Evolutionary conservation across 2,329 filamentous ascomycete species (phyloP), one percentile per base, ranked within the genome.

Genomic region (Immersiporthe knoxdaviesiana): DNA sequence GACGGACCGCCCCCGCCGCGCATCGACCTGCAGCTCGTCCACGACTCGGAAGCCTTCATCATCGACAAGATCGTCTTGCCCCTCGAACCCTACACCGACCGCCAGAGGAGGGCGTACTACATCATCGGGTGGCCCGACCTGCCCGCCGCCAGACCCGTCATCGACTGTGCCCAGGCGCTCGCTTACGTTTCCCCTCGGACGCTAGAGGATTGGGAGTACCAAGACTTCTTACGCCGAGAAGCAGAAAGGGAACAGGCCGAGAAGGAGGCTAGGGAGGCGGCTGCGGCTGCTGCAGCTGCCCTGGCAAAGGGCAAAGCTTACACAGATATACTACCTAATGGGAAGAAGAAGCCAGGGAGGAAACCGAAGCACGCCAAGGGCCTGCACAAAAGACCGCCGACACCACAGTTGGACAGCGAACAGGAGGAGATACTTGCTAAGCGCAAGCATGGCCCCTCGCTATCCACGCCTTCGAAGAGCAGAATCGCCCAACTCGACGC

Each of bases 161-260:
- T 89, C 1, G 82, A 72, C 74, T 83, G 73, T 79, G 82, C 79
- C 67, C 81, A 77, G 70, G 81, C 88, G 7, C 79, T 85, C 16
- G 84, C 90, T 41, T 90, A 88, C 71, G 87, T 90, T 10, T 89
- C 88, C 0, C 84, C 85, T 1, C 78, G 80, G 14, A 82, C 81
- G 12, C 73, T 89, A 3, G 88, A 91, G 74, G 81, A 87, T 0
- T 91, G 84, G 80, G 87, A 89, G 71, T 83, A 81, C 66, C 75
- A 79, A 2, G 77, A 80, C 18, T 81, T 82, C 63, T 77, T 83
- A 30, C 78, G 81, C 68, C 76, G 81, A 27, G 82, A 84, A n/a
- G 75, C 79, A 60, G 79, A 82, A 52, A 78, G 79, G 39, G 70
- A 72, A 11, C 74, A 74, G 30, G 68, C 75, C 27, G 75, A 73